A percentile compares a stretch with the other conserved stretches of the same genome.
These are phyloP conservation scores for Rhodomyrtus tomentosa DNA, from an alignment of 345 rosid species.

Conservation along the genomic window DNA sequence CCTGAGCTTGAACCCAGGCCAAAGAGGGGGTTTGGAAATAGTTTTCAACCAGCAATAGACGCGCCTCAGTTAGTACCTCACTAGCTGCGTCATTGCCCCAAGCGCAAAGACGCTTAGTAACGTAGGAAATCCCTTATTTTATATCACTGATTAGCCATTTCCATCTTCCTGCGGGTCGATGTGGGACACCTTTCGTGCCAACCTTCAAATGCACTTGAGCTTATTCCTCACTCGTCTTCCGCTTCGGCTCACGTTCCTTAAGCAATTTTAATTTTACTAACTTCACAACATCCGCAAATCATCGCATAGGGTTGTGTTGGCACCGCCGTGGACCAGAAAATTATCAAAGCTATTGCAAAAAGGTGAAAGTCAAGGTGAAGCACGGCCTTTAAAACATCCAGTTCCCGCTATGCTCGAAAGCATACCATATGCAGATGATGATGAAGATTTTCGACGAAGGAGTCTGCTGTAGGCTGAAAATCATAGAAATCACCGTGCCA, in stretches of 20 bases:
- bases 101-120: constrained; percentile 3
- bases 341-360: not conserved
- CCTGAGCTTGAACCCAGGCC: constrained; percentile 12
- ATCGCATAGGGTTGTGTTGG: not conserved
- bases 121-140: not conserved
- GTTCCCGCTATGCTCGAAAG: not conserved
- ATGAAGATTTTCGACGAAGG: not conserved
- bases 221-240: no score
- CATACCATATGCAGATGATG: not conserved
- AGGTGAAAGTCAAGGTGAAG: not conserved
- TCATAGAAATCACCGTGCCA: not conserved
- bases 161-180: not conserved
- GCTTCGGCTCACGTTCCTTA: not conserved
- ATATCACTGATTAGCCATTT: not conserved
- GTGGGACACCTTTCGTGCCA: not conserved
- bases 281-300: not conserved
- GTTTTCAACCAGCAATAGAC: constrained; percentile 39
- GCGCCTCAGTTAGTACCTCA: constrained; percentile 28
- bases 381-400: not conserved
- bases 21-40: constrained; percentile 30
- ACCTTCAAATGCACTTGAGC: no score
- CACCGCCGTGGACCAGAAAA: not conserved
- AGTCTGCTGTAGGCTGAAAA: not conserved
- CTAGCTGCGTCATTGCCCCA: constrained; percentile 31
- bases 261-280: not conserved